These are phyloP conservation scores for Knufia petricola DNA, from an alignment of 2,329 filamentous ascomycete genomes.

Conservation along the genomic window DNA sequence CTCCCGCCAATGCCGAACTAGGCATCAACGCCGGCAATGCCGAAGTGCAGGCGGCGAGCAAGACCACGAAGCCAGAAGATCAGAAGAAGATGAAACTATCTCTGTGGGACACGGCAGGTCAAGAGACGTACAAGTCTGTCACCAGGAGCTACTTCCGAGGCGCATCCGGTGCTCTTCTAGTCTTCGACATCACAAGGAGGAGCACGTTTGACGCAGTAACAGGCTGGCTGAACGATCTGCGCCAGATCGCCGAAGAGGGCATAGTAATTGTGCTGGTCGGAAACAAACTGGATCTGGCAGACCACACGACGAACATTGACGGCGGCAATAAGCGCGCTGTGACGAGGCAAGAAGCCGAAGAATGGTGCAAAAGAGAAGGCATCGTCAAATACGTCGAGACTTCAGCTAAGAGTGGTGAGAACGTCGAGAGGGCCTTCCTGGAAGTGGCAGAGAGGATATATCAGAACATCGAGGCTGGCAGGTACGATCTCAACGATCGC, in stretches of 20 bases:
- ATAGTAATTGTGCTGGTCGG: conserved; percentile 92
- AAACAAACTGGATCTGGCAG: conserved; percentile 80
- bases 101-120: conserved; percentile 91
- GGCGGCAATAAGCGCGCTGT: conserved; percentile 56
- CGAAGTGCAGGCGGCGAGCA: neutral
- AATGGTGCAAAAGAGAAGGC: conserved; percentile 78
- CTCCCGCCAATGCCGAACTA: conserved; percentile 57
- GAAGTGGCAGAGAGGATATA: conserved; percentile 93
- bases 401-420: conserved; percentile 87
- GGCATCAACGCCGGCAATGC: conserved; percentile 39
- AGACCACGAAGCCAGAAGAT: conserved; percentile 8
- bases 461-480: conserved; percentile 89
- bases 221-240: conserved; percentile 86
- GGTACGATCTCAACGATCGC: conserved; percentile 88
- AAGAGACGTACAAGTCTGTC: conserved; percentile 95
- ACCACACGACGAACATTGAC: conserved; percentile 28
- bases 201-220: conserved; percentile 81
- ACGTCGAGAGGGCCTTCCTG: conserved; percentile 86
- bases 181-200: conserved; percentile 85
- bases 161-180: conserved; percentile 66
- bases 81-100: conserved; percentile 37
- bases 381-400: conserved; percentile 94
- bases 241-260: conserved; percentile 88
- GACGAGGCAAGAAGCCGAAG: conserved; percentile 69
- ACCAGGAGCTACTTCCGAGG: conserved; percentile 90